Evolutionary conservation across 2,329 filamentous ascomycete genomes (phyloP).

Genomic region (Pyrenochaeta sp.): DNA sequence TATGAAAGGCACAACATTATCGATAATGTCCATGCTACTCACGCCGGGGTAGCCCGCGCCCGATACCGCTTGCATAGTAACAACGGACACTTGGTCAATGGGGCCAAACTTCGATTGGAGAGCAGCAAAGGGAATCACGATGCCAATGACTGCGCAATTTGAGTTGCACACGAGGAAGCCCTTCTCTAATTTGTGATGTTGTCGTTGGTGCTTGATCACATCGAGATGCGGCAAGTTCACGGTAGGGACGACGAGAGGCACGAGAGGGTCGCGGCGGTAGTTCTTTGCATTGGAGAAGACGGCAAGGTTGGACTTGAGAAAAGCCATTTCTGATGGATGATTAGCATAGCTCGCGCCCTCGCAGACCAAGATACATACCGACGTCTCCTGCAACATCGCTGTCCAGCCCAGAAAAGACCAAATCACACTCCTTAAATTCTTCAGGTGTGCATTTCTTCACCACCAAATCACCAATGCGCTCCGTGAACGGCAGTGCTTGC

Average conservation of each 20-base stretch:
- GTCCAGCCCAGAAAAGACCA: conserved; percentile 93
- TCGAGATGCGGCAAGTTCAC: conserved; percentile 90
- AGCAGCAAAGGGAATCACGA: conserved; percentile 93
- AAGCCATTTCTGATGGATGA: conserved; percentile 73
- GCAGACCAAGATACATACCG: conserved; percentile 63
- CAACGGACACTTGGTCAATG: conserved; percentile 78
- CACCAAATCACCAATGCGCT: conserved; percentile 77
- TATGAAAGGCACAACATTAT: conserved; percentile 96
- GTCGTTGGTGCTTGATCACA: conserved; percentile 87
- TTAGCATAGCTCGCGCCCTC: conserved; percentile 1
- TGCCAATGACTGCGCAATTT: conserved; percentile 95
- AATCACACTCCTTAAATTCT: conserved; percentile 87
- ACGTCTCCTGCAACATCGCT: conserved; percentile 91
- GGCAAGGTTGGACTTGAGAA: conserved; percentile 84
- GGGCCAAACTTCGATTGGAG: conserved; percentile 86
- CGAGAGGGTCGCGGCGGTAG: conserved; percentile 87
- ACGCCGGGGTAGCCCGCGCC: conserved; percentile 92
- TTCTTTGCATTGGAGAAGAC: conserved; percentile 99
- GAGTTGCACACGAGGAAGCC: conserved; percentile 98
- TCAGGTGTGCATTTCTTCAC: conserved; percentile 85
- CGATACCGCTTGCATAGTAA: conserved; percentile 94
- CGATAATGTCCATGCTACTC: conserved; percentile 90
- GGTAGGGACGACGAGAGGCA: conserved; percentile 92
- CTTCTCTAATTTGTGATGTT: conserved; percentile 75
- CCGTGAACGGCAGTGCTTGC: conserved; percentile 83